Percentiles rank a stretch among this genome's conserved stretches.
These are phyloP conservation scores for Pyrenophora tritici-repentis DNA, from an alignment of 2,329 filamentous ascomycete genomes.

Conservation along the genomic window DNA sequence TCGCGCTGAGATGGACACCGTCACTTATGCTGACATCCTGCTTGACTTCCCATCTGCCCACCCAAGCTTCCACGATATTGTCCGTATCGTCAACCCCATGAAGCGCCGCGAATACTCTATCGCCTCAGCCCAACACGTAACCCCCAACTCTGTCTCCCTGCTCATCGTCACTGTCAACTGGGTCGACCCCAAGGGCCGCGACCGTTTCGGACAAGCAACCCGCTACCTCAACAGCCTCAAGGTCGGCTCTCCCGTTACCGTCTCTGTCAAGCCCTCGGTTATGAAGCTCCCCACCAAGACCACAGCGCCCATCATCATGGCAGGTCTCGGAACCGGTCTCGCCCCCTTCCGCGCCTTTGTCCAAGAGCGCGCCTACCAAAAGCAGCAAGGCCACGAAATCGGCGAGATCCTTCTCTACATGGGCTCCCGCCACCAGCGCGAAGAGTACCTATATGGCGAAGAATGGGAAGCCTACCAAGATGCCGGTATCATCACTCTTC, in stretches of 20 bases:
- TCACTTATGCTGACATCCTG: constrained; percentile 89
- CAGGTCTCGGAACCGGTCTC: constrained; percentile 94
- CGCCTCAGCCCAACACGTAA: constrained; percentile 93
- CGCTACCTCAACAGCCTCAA: constrained; percentile 81
- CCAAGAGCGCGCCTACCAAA: constrained; percentile 97
- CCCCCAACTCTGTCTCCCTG: constrained; percentile 83
- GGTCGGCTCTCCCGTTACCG: constrained; percentile 79
- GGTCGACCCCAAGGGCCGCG: constrained; percentile 85
- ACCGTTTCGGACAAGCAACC: constrained; percentile 90
- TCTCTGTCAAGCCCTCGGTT: constrained; percentile 94
- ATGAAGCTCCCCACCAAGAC: constrained; percentile 95
- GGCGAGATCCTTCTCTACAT: constrained; percentile 94
- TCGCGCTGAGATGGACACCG: constrained; percentile 84
- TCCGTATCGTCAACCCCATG: constrained; percentile 84
- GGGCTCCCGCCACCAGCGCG: constrained; percentile 93
- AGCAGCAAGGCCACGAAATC: constrained; percentile 94
- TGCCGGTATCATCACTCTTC: constrained; percentile 90
- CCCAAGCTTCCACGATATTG: constrained; percentile 84
- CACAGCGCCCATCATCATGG: constrained; percentile 96
- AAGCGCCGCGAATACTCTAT: constrained; percentile 99
- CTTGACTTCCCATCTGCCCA: constrained; percentile 89
- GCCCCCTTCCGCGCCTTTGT: constrained; percentile 99
- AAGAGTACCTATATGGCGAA: constrained; percentile 98
- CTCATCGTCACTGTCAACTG: constrained; percentile 98
- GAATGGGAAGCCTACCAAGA: constrained; percentile 99